Percentiles rank a stretch among this genome's conserved stretches.
phyloP scores from a whole-genome alignment of 805 yeast species.

The Nakazawaea molendinolei region DNA sequence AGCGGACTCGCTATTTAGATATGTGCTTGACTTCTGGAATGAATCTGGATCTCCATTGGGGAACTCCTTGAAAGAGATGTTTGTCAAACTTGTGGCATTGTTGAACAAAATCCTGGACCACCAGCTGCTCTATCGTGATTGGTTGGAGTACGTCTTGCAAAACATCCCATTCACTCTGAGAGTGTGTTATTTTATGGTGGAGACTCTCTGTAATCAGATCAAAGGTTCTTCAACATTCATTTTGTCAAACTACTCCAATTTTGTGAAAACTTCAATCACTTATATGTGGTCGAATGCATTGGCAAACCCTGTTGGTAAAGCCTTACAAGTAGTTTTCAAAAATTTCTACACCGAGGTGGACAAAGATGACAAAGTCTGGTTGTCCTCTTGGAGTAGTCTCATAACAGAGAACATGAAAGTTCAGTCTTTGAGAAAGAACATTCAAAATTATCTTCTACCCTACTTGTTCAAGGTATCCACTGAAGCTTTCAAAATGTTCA shows the following conservation, averaged over 20 bases:
- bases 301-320: slow-evolving; percentile 62
- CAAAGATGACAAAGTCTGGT: slow-evolving; percentile 35
- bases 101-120: slow-evolving; percentile 23
- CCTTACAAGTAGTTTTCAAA: slow-evolving; percentile 35
- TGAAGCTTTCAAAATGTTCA: slow-evolving; percentile 32
- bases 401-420: slow-evolving; percentile 29
- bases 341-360: slow-evolving; percentile 23
- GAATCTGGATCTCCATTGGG: slow-evolving; percentile 66
- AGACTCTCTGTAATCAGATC: slow-evolving; percentile 43
- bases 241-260: slow-evolving; percentile 34
- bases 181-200: slow-evolving; percentile 56
- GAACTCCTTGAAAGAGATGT: slow-evolving; percentile 59
- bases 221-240: slow-evolving; percentile 32
- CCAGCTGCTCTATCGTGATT: slow-evolving; percentile 26
- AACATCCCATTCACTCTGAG: slow-evolving; percentile 43
- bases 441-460: slow-evolving; percentile 58
- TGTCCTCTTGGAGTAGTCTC: slow-evolving; percentile 40
- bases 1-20: slow-evolving; percentile 35
- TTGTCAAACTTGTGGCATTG: slow-evolving; percentile 44
- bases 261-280: slow-evolving; percentile 39
- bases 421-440: slow-evolving; percentile 32
- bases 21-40: slow-evolving; percentile 62
- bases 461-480: slow-evolving; percentile 49
- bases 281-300: slow-evolving; percentile 52
- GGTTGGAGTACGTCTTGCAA: slow-evolving; percentile 39